A percentile compares a stretch with the other conserved stretches of the same genome.
Conservation (phyloP, 805 yeast genomes). For the Yarrowia yakushimensis region DNA sequence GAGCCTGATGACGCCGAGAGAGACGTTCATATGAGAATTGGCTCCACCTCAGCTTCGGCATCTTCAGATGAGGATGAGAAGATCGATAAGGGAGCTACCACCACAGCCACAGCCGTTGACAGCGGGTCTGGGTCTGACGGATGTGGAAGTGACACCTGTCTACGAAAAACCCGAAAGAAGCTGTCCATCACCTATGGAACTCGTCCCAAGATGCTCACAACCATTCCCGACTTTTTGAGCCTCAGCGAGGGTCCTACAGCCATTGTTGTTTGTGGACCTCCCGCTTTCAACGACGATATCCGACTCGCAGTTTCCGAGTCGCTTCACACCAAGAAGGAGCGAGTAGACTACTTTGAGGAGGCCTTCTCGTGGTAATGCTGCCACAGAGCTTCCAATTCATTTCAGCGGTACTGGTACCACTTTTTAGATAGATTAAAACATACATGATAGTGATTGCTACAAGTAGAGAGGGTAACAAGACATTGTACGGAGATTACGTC, state of each 20-base stretch:
- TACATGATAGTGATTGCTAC: background rate
- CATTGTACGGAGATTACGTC: too few relatives aligned
- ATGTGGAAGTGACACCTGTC: background rate
- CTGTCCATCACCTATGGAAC: constrained; percentile 39
- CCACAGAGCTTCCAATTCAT: background rate
- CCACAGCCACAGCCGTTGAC: background rate
- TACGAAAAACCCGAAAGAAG: background rate
- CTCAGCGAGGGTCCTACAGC: constrained; percentile 9
- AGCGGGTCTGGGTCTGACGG: constrained; percentile 34
- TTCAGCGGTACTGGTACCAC: background rate
- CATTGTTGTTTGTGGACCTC: constrained; percentile 52
- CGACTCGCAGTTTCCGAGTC: constrained; percentile 48
- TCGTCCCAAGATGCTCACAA: background rate
- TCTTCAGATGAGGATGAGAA: constrained; percentile 27
- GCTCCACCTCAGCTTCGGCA: background rate
- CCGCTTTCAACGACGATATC: constrained; percentile 53
- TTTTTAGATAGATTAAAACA: background rate
- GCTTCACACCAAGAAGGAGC: constrained; percentile 42
- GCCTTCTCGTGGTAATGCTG: constrained; percentile 57
- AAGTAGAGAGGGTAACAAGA: too few relatives aligned
- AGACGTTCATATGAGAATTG: background rate
- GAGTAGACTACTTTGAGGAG: constrained; percentile 67
- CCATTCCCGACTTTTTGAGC: background rate
- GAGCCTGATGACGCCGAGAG: background rate
- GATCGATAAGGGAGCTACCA: background rate